These are phyloP conservation scores for Metschnikowia peoriensis DNA, from an alignment of 805 yeast genomes.

Conservation along the genomic window DNA sequence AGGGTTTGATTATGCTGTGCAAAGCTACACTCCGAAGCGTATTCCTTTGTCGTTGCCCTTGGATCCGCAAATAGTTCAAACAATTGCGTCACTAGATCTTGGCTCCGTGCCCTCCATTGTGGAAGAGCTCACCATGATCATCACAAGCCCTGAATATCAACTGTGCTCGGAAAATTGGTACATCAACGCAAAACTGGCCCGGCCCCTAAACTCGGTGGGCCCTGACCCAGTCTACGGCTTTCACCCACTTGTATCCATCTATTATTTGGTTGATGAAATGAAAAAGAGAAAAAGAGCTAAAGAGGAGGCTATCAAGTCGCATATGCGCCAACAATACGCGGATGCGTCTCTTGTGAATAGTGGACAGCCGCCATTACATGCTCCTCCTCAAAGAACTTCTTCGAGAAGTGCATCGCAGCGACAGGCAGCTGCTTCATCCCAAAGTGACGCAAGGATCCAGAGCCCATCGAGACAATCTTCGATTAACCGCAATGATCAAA, in stretches of 20 bases:
- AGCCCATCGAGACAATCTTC: constrained; percentile 4
- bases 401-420: constrained; percentile 3
- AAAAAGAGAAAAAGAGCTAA: constrained; percentile 63
- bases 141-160: constrained; percentile 66
- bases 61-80: constrained; percentile 62
- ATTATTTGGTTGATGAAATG: constrained; percentile 85
- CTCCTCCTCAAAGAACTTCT: constrained; percentile 19
- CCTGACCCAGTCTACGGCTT: constrained; percentile 79
- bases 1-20: constrained; percentile 75
- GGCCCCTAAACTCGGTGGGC: constrained; percentile 31
- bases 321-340: constrained; percentile 22
- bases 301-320: constrained; percentile 42
- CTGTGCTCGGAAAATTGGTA: constrained; percentile 64
- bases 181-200: constrained; percentile 37
- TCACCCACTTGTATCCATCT: constrained; percentile 86
- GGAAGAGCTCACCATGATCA: constrained; percentile 53
- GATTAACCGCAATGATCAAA: not conserved
- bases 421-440: not conserved
- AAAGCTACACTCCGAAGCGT: constrained; percentile 73
- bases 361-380: constrained; percentile 20
- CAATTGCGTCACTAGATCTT: constrained; percentile 76
- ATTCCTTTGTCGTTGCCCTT: constrained; percentile 71
- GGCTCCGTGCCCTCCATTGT: constrained; percentile 63
- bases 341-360: constrained; percentile 1
- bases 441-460: not conserved